Percentiles rank a stretch among this genome's conserved stretches.
Evolutionary conservation across 371 early-diverging fungal genomes (phyloP).

Genomic region (Zopfochytrium polystomum): DNA sequence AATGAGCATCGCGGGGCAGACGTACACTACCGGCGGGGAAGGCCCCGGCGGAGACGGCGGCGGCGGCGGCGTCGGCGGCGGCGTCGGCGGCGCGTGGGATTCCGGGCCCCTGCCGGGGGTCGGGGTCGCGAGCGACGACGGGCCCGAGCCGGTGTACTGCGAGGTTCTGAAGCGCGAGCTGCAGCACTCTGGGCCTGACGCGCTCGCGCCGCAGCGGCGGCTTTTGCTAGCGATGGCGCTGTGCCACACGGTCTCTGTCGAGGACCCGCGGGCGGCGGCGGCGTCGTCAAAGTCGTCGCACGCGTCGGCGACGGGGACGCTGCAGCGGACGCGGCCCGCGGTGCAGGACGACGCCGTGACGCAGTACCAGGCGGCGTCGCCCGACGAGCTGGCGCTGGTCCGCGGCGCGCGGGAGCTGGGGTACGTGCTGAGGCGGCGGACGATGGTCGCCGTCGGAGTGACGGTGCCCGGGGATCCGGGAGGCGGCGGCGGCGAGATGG

Average conservation of each 20-base stretch:
- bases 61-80: too few relatives aligned
- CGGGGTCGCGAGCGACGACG: background rate
- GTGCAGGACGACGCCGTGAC: too few relatives aligned
- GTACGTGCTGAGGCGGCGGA: slow-evolving; percentile 69
- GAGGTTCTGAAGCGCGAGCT: background rate
- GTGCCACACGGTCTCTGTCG: background rate
- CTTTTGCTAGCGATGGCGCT: slow-evolving; percentile 3
- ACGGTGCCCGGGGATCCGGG: too few relatives aligned
- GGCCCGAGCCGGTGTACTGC: background rate
- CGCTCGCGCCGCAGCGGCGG: background rate
- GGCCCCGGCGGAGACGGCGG: background rate
- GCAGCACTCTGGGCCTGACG: too few relatives aligned
- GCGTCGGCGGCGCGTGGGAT: too few relatives aligned
- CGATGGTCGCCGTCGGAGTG: slow-evolving; percentile 57
- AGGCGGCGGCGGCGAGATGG: slow-evolving; percentile 59
- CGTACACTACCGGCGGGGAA: background rate
- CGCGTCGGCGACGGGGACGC: too few relatives aligned
- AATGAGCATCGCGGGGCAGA: slow-evolving; percentile 75
- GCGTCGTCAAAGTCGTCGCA: too few relatives aligned
- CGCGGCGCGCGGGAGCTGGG: slow-evolving; percentile 79
- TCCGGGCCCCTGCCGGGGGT: background rate
- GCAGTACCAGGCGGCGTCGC: slow-evolving; percentile 29
- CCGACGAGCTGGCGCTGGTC: slow-evolving; percentile 68
- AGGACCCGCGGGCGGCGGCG: slow-evolving; percentile 3
- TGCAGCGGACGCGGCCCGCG: too few relatives aligned